Evolutionary conservation across 2,329 filamentous ascomycete species (phyloP).

Genomic region (Macrophomina pseudophaseolina): DNA sequence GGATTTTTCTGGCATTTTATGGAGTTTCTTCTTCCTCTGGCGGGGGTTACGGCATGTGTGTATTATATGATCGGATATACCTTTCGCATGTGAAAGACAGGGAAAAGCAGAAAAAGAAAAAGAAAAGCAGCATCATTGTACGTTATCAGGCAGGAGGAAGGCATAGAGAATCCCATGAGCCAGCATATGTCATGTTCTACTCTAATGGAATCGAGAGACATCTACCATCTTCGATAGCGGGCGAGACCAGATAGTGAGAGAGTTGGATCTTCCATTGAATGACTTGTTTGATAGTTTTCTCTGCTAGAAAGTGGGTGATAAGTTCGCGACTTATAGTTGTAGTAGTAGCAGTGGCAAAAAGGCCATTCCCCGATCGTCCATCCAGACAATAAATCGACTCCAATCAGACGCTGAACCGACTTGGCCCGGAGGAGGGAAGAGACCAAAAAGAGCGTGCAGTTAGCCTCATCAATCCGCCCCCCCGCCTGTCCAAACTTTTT

Average conservation of each 20-base stretch:
- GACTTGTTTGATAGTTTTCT: slow-evolving; percentile 5
- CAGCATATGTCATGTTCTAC: neutral
- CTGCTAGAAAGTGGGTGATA: slow-evolving; percentile 8
- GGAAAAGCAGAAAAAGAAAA: neutral
- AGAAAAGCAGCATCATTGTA: neutral
- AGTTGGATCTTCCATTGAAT: slow-evolving; percentile 5
- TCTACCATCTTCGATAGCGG: neutral
- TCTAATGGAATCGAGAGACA: neutral
- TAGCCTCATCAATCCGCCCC: neutral
- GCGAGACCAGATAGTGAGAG: neutral
- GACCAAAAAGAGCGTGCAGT: slow-evolving; percentile 14
- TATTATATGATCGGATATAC: neutral
- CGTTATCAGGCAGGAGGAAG: neutral
- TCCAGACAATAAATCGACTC: neutral
- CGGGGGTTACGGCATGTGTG: no score
- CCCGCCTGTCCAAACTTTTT: neutral
- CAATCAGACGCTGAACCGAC: neutral
- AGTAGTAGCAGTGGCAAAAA: slow-evolving; percentile 17
- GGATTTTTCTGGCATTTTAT: neutral
- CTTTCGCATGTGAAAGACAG: neutral
- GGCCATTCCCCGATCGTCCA: slow-evolving; percentile 5
- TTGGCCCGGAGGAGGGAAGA: neutral
- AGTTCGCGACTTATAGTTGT: slow-evolving; percentile 1
- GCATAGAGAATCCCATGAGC: neutral
- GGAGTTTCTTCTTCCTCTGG: neutral